Evolutionary conservation across 192 early-diverging fungal species (phyloP).

Genomic region (Mortierella claussenii): DNA sequence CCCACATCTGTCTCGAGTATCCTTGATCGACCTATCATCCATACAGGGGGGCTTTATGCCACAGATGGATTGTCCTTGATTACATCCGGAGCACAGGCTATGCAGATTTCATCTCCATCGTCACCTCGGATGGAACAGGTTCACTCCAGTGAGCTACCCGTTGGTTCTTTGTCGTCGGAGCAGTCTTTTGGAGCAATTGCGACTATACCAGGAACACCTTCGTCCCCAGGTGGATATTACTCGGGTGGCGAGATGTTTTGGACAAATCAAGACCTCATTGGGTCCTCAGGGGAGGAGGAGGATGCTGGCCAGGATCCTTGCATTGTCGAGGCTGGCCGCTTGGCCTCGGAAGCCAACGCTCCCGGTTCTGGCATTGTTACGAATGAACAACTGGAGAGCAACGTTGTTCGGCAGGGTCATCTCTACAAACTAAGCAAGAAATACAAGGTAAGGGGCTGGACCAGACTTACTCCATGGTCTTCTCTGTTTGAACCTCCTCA

Average conservation of each 20-base stretch:
- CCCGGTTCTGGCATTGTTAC: constrained; percentile 41
- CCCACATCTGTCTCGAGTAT: background rate
- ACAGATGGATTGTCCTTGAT: constrained; percentile 19
- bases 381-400: constrained; percentile 55
- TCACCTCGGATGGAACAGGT: constrained; percentile 34
- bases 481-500: too few species aligned
- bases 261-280: background rate
- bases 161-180: constrained; percentile 22
- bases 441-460: constrained; percentile 47
- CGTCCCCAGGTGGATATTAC: constrained; percentile 21
- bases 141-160: constrained; percentile 4
- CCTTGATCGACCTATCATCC: constrained; percentile 4
- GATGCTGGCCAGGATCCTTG: constrained; percentile 9
- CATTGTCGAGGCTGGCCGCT: constrained; percentile 17
- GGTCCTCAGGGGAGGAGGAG: constrained; percentile 34
- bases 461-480: too few species aligned
- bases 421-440: constrained; percentile 62
- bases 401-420: constrained; percentile 61
- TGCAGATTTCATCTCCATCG: constrained; percentile 15
- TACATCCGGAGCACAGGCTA: constrained; percentile 23
- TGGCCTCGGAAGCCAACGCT: constrained; percentile 27
- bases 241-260: constrained; percentile 32
- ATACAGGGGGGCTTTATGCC: background rate
- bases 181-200: constrained; percentile 3
- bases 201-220: constrained; percentile 21